Percentiles rank a stretch among this genome's conserved stretches.
Evolutionary conservation across 2,329 filamentous ascomycete genomes (phyloP).

Genomic region (Xylariaceae sp.): DNA sequence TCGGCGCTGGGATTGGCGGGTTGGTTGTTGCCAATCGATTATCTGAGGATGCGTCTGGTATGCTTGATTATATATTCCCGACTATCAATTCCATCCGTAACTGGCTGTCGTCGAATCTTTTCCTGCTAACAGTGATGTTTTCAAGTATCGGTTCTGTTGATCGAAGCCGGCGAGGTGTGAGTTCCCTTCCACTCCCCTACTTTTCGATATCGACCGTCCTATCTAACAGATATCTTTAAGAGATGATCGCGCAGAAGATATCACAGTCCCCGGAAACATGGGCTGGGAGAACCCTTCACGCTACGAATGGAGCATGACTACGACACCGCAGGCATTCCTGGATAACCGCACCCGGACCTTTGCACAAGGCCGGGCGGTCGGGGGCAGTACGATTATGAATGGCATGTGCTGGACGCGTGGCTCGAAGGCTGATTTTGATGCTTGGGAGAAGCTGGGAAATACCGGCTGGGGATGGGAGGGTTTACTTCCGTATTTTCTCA

Average conservation of each 20-base stretch:
- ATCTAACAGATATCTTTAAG: constrained; percentile 16
- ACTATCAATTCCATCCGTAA: neutral
- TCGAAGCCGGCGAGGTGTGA: constrained; percentile 29
- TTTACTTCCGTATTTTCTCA: constrained; percentile 45
- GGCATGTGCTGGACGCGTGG: constrained; percentile 39
- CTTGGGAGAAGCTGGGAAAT: constrained; percentile 39
- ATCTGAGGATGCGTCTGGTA: constrained; percentile 23
- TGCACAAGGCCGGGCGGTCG: constrained; percentile 36
- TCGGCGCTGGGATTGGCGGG: constrained; percentile 27
- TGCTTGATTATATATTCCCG: neutral
- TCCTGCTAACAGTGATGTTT: constrained; percentile 8
- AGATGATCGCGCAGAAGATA: constrained; percentile 26
- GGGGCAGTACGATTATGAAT: constrained; percentile 38
- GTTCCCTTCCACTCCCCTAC: neutral
- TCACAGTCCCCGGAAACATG: constrained; percentile 24
- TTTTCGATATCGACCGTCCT: neutral
- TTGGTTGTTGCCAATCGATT: constrained; percentile 27
- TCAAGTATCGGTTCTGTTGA: constrained; percentile 26
- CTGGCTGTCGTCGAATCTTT: no score
- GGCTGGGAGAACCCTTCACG: constrained; percentile 22
- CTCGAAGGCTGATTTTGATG: constrained; percentile 37
- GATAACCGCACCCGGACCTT: constrained; percentile 33
- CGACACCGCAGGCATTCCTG: constrained; percentile 30
- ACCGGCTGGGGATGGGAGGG: constrained; percentile 39
- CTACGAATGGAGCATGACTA: constrained; percentile 31